Conservation (phyloP, 768 basidiomycete genomes). For the Phylloporus arenicola region DNA sequence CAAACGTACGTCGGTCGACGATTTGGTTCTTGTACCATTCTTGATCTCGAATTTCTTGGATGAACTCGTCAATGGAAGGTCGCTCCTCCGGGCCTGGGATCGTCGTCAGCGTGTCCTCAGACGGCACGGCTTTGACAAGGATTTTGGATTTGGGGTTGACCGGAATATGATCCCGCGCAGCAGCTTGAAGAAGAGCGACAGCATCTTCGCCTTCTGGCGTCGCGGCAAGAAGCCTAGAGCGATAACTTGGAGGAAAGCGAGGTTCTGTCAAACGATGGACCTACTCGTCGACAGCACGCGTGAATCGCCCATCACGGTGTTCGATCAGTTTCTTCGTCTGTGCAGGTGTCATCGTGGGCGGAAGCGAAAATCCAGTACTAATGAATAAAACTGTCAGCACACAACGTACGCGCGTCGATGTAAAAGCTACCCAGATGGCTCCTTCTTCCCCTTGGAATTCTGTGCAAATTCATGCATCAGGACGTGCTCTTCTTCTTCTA, state of each 20-base stretch:
- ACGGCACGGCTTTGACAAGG: neutral
- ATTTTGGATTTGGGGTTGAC: conserved; percentile 42
- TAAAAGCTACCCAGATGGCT: conserved; percentile 23
- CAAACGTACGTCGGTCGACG: conserved; percentile 46
- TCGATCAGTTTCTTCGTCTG: conserved; percentile 68
- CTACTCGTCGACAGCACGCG: conserved; percentile 64
- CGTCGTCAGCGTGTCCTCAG: conserved; percentile 9
- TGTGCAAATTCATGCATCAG: conserved; percentile 49
- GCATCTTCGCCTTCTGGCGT: conserved; percentile 53
- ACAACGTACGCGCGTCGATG: neutral
- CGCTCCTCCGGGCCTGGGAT: conserved; percentile 47
- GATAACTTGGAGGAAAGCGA: neutral
- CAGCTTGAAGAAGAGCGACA: conserved; percentile 54
- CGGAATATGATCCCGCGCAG: conserved; percentile 68
- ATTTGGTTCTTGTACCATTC: conserved; percentile 73
- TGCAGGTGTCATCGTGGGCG: conserved; percentile 44
- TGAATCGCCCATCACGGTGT: conserved; percentile 61
- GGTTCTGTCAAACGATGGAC: conserved; percentile 7
- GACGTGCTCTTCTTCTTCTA: conserved; percentile 42
- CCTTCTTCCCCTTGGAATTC: conserved; percentile 31
- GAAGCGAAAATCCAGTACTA: conserved; percentile 19
- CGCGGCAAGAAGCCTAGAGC: conserved; percentile 53
- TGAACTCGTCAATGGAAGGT: conserved; percentile 50
- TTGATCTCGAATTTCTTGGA: conserved; percentile 52
- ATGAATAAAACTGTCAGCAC: neutral